Conservation (phyloP, 495 filamentous ascomycete species). For the Xylaria grammica region DNA sequence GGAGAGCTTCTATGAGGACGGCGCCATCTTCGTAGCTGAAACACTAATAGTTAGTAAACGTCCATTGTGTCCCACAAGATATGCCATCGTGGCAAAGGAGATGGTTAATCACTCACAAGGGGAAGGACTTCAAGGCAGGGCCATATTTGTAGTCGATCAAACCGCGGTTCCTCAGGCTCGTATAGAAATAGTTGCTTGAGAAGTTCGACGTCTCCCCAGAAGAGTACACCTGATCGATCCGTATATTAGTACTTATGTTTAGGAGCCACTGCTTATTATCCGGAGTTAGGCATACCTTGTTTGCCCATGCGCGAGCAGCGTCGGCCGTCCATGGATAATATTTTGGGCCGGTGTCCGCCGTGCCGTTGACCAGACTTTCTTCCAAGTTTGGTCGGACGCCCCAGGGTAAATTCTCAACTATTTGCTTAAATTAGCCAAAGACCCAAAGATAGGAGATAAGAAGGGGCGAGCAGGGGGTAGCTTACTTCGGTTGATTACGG, state of each 20-base stretch:
- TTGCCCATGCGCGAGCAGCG: slow-evolving; percentile 19
- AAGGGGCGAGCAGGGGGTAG: slow-evolving; percentile 25
- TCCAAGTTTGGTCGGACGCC: slow-evolving; percentile 36
- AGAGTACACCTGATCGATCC: neutral
- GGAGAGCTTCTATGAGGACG: slow-evolving; percentile 29
- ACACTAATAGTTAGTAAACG: neutral
- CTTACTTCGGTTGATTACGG: slow-evolving; percentile 37
- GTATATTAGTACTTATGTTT: neutral
- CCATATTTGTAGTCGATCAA: slow-evolving; percentile 37
- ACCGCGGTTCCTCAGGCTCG: slow-evolving; percentile 35
- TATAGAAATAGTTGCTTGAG: slow-evolving; percentile 40
- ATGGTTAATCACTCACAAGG: slow-evolving; percentile 33
- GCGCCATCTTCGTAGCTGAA: slow-evolving; percentile 7
- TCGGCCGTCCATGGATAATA: slow-evolving; percentile 19
- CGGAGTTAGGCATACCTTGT: neutral
- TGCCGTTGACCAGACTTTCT: slow-evolving; percentile 25
- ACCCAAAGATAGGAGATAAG: neutral
- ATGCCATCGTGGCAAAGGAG: too few species aligned
- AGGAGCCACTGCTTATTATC: too few species aligned
- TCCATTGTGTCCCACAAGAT: neutral
- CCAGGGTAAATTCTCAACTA: slow-evolving; percentile 34
- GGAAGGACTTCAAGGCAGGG: slow-evolving; percentile 39
- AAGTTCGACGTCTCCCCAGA: slow-evolving; percentile 30
- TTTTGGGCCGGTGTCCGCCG: slow-evolving; percentile 24
- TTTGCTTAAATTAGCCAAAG: slow-evolving; percentile 27